Evolutionary conservation across 208 protist genomes (phyloP).

Genomic region (Acanthamoeba quina): DNA sequence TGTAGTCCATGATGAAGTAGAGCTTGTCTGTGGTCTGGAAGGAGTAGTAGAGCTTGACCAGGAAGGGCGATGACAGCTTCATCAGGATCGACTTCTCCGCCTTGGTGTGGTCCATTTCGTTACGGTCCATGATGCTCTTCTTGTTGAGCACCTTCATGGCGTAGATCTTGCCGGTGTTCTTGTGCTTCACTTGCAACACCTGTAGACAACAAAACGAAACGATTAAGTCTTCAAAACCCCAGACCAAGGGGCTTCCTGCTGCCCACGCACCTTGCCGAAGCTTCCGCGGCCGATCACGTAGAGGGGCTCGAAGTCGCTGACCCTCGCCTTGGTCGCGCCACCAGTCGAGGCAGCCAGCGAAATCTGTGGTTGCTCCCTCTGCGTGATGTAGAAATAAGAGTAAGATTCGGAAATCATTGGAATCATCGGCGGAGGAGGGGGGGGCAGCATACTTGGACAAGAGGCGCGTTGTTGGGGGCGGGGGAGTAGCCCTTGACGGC

Average conservation of each 20-base stretch:
- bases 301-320: constrained; percentile 44
- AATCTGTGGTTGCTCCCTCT: background rate
- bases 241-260: too few species aligned
- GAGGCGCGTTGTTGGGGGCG: too few species aligned
- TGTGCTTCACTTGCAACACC: constrained; percentile 87
- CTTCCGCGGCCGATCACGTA: background rate
- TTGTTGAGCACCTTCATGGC: constrained; percentile 92
- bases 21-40: constrained; percentile 96
- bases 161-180: constrained; percentile 86
- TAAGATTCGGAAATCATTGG: background rate
- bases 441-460: too few species aligned
- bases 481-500: background rate
- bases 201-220: background rate
- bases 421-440: too few species aligned
- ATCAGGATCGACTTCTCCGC: constrained; percentile 88
- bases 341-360: background rate
- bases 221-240: too few species aligned
- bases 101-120: constrained; percentile 86
- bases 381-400: too few species aligned
- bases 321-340: background rate
- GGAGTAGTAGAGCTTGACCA: constrained; percentile 96
- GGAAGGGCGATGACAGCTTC: constrained; percentile 80
- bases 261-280: constrained; percentile 39
- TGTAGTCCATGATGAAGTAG: constrained; percentile 95
- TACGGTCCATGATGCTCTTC: constrained; percentile 82